Percentiles rank a stretch among this genome's conserved stretches.
These are phyloP conservation scores for Syncephalastrum racemosum DNA, from an alignment of 371 early-diverging fungal species.

Conservation along the genomic window DNA sequence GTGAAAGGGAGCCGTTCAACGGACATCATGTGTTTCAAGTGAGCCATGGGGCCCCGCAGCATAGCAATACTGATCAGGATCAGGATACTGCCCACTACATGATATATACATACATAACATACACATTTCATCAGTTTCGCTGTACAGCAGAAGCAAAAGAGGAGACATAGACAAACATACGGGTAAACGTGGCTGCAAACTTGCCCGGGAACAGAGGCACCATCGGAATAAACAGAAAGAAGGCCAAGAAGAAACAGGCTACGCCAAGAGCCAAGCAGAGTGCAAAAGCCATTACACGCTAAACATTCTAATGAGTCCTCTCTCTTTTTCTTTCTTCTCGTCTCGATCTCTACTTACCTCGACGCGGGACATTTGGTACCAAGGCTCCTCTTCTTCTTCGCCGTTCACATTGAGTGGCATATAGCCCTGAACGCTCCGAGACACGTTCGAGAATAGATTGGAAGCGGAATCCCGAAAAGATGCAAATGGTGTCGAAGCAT, in stretches of 20 bases:
- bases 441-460: conserved; percentile 40
- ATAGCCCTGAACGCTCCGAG: conserved; percentile 47
- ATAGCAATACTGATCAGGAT: conserved; percentile 60
- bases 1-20: conserved; percentile 62
- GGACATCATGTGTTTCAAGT: conserved; percentile 60
- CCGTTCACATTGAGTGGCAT: conserved; percentile 31
- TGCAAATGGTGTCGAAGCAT: conserved; percentile 20
- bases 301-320: not conserved
- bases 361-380: conserved; percentile 51
- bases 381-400: conserved; percentile 51
- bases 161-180: conserved; percentile 31
- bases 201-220: conserved; percentile 54
- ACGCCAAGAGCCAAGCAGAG: conserved; percentile 48
- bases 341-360: conserved; percentile 27
- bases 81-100: conserved; percentile 46
- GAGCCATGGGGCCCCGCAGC: conserved; percentile 63
- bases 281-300: conserved; percentile 53
- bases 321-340: too few relatives aligned
- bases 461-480: conserved; percentile 38
- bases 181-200: conserved; percentile 63
- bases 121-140: not conserved
- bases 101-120: not conserved
- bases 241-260: conserved; percentile 48
- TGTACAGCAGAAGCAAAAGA: not conserved
- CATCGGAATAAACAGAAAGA: conserved; percentile 46